Evolutionary conservation across 441 rosid species (phyloP).

Genomic region (Jatropha podagrica): DNA sequence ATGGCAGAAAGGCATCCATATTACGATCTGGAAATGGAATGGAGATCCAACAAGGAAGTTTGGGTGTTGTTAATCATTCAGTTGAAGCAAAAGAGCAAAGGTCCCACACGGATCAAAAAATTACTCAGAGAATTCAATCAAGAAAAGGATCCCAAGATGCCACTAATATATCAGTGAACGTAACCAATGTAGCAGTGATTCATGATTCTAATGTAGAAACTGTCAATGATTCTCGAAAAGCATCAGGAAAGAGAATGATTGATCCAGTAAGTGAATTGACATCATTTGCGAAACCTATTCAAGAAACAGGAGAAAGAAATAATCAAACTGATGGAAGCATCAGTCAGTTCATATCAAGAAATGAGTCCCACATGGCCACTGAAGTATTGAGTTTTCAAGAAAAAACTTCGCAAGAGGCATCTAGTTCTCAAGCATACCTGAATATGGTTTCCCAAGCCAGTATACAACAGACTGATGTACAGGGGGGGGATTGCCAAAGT

Average conservation of each 20-base stretch:
- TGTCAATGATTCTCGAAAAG: conserved; percentile 36
- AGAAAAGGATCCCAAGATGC: conserved; percentile 41
- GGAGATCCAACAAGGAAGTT: conserved; percentile 40
- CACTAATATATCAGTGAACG: conserved; percentile 37
- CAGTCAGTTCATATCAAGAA: conserved; percentile 32
- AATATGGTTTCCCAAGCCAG: conserved; percentile 34
- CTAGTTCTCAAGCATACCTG: conserved; percentile 46
- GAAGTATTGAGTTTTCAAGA: conserved; percentile 32
- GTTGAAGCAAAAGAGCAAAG: conserved; percentile 35
- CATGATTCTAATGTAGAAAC: conserved; percentile 34
- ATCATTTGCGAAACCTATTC: conserved; percentile 33
- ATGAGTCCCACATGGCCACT: conserved; percentile 29
- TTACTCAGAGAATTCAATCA: conserved; percentile 39
- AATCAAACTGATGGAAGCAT: conserved; percentile 35
- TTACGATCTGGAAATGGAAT: conserved; percentile 39
- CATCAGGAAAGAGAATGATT: conserved; percentile 42
- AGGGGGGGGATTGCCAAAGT: conserved; percentile 38
- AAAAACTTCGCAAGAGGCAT: conserved; percentile 34
- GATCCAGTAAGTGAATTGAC: conserved; percentile 41
- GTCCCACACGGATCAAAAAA: conserved; percentile 34
- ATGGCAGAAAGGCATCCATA: conserved; percentile 34
- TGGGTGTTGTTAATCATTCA: conserved; percentile 32
- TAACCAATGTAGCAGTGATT: conserved; percentile 37
- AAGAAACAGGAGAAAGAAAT: conserved; percentile 31
- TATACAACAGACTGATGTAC: conserved; percentile 36